Base-by-base conservation (phyloP, 768 basidiomycete species). In the Rhodotorula taiwanensis region DNA sequence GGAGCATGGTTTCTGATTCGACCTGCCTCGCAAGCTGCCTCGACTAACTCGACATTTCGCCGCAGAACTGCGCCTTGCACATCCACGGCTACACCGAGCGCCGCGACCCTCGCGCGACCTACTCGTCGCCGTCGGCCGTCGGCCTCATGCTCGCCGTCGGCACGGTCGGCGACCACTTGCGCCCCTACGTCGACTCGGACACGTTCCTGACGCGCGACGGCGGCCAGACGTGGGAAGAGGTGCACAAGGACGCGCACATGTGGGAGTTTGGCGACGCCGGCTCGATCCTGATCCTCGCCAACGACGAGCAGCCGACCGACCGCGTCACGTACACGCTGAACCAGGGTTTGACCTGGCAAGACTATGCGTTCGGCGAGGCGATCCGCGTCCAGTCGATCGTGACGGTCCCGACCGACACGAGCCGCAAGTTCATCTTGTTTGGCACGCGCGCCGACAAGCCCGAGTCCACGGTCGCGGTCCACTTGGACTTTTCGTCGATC, bases 201-300 rank as follows among this genome's bases (percentile, higher is more conserved):
- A 95, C 92, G 4, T 98, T 95, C 85, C 81, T 98, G 45, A 90
- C 89, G 59, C 89, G 95, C 7, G 90, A 99, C 71, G 95, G 84
- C 4, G 95, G 95, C 14, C 95, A 95, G 77, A 91, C 89, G 0
- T 99, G 95, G 95, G 84, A 95, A 74, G 95, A 99, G 77, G 86
- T 99, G 1, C 92, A 92, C 79, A 99, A 99, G 75, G 93, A 94
- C 69, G 94, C 95, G 0, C 88, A 98, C 73, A 80, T 97, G 43
- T 99, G 90, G 91, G 92, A 93, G 74, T 98, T 94, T 71, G 94
- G 94, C 33, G 95, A 98, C 77, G 94, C 89, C 0, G 95, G 95
- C 8, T 92, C 93, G 2, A 80, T 99, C 60, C 80, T 98, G 41
- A 79, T 99, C 70, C 86, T 99, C 78, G 90, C 84, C 48, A 97